These are phyloP conservation scores for Fusarium anthophilum DNA, from an alignment of 2,329 filamentous ascomycete genomes.

Conservation along the genomic window DNA sequence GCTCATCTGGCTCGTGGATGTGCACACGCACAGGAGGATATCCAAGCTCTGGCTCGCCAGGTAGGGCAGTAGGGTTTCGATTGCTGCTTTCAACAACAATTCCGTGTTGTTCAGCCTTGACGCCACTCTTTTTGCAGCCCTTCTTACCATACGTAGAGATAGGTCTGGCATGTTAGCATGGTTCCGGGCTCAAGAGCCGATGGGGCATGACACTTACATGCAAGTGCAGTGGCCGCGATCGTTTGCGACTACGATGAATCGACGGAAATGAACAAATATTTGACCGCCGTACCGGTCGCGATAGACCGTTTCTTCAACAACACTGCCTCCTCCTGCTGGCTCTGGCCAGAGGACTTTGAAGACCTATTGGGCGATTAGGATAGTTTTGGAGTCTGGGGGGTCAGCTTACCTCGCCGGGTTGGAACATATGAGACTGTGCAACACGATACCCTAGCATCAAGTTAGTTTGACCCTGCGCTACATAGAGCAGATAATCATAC, in stretches of 20 bases:
- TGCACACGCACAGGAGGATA: constrained; percentile 57
- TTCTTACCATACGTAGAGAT: constrained; percentile 65
- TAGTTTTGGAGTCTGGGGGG: background rate
- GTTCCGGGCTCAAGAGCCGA: background rate
- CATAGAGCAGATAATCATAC: constrained; percentile 39
- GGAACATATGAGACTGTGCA: constrained; percentile 49
- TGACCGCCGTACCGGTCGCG: constrained; percentile 48
- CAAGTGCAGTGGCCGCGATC: constrained; percentile 64
- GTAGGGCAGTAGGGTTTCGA: constrained; percentile 46
- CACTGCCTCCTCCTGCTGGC: constrained; percentile 53
- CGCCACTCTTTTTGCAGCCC: constrained; percentile 62
- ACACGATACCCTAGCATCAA: constrained; percentile 52
- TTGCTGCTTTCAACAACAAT: constrained; percentile 55
- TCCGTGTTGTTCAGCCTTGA: constrained; percentile 63
- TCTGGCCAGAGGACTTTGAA: constrained; percentile 67
- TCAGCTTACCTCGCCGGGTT: constrained; percentile 51
- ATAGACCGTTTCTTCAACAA: constrained; percentile 48
- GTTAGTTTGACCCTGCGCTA: constrained; percentile 3
- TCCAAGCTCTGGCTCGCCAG: constrained; percentile 58
- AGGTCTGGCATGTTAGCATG: constrained; percentile 51
- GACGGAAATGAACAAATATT: constrained; percentile 61
- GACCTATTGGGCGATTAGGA: constrained; percentile 49
- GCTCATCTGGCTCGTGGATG: constrained; percentile 55
- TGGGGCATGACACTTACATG: constrained; percentile 55
- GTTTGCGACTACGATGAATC: constrained; percentile 64